Conservation (phyloP, 2,329 filamentous ascomycete species). For the Simplicillium sp. region DNA sequence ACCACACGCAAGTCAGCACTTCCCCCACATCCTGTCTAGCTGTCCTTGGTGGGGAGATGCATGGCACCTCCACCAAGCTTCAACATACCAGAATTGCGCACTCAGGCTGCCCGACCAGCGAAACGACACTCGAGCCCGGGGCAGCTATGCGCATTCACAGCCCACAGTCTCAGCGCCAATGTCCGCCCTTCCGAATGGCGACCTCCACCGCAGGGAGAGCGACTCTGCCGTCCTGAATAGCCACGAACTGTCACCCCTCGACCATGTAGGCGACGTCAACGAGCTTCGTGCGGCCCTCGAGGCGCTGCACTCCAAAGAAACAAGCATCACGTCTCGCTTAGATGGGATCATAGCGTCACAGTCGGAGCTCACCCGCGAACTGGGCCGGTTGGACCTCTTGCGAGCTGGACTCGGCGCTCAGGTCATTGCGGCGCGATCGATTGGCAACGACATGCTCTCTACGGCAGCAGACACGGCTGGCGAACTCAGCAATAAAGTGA, state of each 20-base stretch:
- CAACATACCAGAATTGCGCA: too few species aligned
- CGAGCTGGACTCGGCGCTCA: constrained; percentile 84
- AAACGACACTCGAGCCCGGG: too few species aligned
- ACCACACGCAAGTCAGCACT: neutral
- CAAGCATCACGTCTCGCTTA: constrained; percentile 62
- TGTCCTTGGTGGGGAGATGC: too few species aligned
- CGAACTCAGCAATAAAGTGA: constrained; percentile 78
- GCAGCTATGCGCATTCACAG: constrained; percentile 27
- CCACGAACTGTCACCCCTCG: constrained; percentile 32
- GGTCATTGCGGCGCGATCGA: constrained; percentile 68
- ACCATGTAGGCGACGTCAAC: constrained; percentile 62
- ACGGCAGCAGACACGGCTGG: constrained; percentile 77
- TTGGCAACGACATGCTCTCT: constrained; percentile 87
- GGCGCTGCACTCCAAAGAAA: constrained; percentile 67
- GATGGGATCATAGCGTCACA: constrained; percentile 73
- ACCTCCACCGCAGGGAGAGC: constrained; percentile 20
- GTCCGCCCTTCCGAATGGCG: constrained; percentile 37
- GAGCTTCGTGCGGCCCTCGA: constrained; percentile 73
- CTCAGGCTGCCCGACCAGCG: too few species aligned
- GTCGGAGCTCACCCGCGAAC: constrained; percentile 75
- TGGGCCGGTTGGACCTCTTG: constrained; percentile 79
- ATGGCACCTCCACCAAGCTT: too few species aligned
- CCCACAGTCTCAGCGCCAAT: constrained; percentile 31
- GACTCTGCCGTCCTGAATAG: constrained; percentile 12
- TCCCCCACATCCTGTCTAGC: too few species aligned